Percentiles rank a stretch among this genome's conserved stretches.
These are phyloP conservation scores for Magnusiomyces suaveolens DNA, from an alignment of 1,139 yeast genomes.

Conservation along the genomic window DNA sequence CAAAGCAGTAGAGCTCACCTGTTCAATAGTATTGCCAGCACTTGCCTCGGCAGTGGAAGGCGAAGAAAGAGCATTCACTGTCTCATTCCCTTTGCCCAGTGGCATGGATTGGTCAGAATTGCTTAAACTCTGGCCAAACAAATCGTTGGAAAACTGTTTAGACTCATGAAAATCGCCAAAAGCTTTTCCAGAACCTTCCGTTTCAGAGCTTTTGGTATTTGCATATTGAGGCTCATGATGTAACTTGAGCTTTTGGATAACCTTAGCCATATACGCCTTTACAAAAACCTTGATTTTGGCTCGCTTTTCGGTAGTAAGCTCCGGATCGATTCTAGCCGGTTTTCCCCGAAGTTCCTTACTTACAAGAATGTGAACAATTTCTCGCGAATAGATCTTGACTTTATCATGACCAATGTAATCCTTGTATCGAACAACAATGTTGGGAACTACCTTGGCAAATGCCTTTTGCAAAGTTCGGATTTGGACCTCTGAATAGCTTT, in stretches of 20 bases:
- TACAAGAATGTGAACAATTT: conserved; percentile 54
- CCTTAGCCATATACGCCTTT: conserved; percentile 64
- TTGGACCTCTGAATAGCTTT: background rate
- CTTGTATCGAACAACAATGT: conserved; percentile 59
- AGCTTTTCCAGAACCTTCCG: background rate
- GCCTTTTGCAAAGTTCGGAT: conserved; percentile 38
- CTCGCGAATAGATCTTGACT: conserved; percentile 70
- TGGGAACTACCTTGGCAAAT: conserved; percentile 75
- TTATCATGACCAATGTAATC: conserved; percentile 60
- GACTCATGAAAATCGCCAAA: background rate
- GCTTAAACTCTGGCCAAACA: background rate
- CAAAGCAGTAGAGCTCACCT: background rate
- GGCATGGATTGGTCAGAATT: background rate
- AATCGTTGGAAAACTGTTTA: background rate
- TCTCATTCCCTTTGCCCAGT: background rate
- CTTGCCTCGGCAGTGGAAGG: background rate
- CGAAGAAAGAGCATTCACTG: background rate
- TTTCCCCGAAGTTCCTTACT: conserved; percentile 43
- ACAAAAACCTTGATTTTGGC: conserved; percentile 60
- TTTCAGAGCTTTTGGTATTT: background rate
- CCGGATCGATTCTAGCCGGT: conserved; percentile 20
- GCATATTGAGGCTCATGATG: background rate
- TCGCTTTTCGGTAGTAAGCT: conserved; percentile 47
- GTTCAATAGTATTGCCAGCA: background rate
- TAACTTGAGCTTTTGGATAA: conserved; percentile 5